Evolutionary conservation across 2,329 filamentous ascomycete genomes (phyloP), one percentile per base, ranked within the genome.

Genomic region (Fusarium pseudocircinatum): DNA sequence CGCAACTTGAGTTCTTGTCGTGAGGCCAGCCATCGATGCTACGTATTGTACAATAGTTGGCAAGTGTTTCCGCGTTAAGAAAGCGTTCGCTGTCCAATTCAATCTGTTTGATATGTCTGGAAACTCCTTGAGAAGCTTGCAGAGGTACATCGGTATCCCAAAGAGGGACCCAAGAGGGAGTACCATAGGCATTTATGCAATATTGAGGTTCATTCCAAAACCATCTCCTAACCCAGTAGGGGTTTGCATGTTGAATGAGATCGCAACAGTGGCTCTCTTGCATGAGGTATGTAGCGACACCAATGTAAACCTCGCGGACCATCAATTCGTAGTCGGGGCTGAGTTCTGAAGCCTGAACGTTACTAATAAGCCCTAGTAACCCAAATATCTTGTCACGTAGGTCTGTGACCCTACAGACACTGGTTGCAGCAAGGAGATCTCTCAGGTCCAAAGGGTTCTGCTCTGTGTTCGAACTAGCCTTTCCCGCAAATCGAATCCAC

Each of bases 121-220:
- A 4, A 6, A 26, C 6, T 2, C 2, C n/a, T 6, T 4, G 1
- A 16, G 7, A 16, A 1, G 7, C 4, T 16, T 52, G 32, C 3
- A 37, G 18, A 6, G n/a, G 18, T 20, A 12, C 7, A 20, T 26
- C n/a, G 7, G 13, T 22, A 26, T 52, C n/a, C 49, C 49, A 52
- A 15, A 26, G 11, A 1, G 49, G 49, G 1, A 52, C 49, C 49
- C 49, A 52, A 9, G 49, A 26, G 9, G 32, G 49, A 15, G 37
- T 52, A 0, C n/a, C 49, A 22, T 52, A 34, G 4, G 11, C 30
- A 6, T 11, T 18, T 2, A 4, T 34, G 5, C 44, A 46, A 46
- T 0, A 0, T 6, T 3, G 2, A 1, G 18, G 44, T 22, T 4
- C 3, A 7, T 15, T 0, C 0, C 6, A 46, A 46, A 7, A 0